Evolutionary conservation across 345 rosid genomes (phyloP).

Genomic region (Heritiera littoralis): DNA sequence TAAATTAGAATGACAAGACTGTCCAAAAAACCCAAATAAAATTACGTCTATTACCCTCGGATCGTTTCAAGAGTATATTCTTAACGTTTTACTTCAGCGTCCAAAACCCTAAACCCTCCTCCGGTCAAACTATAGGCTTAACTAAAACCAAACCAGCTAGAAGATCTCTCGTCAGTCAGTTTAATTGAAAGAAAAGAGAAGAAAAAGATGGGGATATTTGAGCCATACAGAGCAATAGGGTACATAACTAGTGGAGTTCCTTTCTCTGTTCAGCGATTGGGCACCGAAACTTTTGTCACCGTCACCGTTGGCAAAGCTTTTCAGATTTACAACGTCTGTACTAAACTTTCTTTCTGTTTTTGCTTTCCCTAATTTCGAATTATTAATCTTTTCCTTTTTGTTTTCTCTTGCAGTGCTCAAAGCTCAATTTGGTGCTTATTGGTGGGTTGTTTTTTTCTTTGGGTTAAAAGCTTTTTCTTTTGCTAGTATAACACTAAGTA

Average conservation of each 20-base stretch:
- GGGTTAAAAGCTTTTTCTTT: not conserved
- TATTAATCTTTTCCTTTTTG: not conserved
- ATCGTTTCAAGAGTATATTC: too few species aligned
- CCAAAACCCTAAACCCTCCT: too few species aligned
- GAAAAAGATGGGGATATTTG: constrained; percentile 80
- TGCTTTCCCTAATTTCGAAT: not conserved
- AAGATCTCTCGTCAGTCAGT: not conserved
- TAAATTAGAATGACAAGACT: too few species aligned
- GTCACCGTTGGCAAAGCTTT: constrained; percentile 95
- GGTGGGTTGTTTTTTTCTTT: constrained; percentile 38
- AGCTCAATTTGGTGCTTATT: constrained; percentile 71
- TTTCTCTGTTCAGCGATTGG: constrained; percentile 81
- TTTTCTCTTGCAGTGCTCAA: constrained; percentile 67
- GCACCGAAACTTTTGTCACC: constrained; percentile 89
- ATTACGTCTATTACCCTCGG: too few species aligned
- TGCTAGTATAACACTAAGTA: not conserved
- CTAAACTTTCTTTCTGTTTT: not conserved
- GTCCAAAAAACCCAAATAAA: too few species aligned
- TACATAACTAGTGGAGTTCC: constrained; percentile 82
- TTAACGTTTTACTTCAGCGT: too few species aligned
- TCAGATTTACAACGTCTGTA: constrained; percentile 68
- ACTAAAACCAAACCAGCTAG: too few species aligned
- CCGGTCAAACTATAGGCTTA: too few species aligned
- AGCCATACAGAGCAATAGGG: constrained; percentile 87
- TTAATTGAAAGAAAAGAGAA: not conserved